Conservation (phyloP, 1,139 yeast species). For the Debaryomyces udenii region DNA sequence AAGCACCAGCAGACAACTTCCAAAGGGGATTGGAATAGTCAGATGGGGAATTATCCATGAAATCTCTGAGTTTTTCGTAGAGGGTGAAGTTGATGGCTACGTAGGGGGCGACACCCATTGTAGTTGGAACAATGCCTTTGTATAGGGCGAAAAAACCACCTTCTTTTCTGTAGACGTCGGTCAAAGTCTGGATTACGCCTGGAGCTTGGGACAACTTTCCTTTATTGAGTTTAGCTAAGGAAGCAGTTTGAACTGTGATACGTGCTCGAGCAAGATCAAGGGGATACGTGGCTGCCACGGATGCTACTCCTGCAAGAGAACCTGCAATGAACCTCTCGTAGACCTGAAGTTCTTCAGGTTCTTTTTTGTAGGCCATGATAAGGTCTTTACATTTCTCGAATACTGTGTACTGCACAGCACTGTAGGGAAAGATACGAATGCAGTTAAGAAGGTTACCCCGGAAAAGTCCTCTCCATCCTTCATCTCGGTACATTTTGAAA, state of each 20-base stretch:
- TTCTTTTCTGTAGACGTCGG: conserved; percentile 66
- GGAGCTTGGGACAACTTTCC: conserved; percentile 60
- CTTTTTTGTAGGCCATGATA: conserved; percentile 34
- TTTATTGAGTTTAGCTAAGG: conserved; percentile 53
- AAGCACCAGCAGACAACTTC: conserved; percentile 79
- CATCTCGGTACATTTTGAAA: conserved; percentile 78
- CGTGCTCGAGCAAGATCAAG: conserved; percentile 89
- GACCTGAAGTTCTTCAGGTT: conserved; percentile 42
- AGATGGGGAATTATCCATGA: conserved; percentile 38
- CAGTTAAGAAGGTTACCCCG: conserved; percentile 92
- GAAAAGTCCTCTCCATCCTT: conserved; percentile 86
- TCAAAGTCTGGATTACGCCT: conserved; percentile 63
- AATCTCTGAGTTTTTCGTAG: conserved; percentile 78
- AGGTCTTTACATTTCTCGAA: conserved; percentile 70
- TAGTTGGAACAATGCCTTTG: conserved; percentile 85
- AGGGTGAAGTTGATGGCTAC: conserved; percentile 92
- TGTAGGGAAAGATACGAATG: conserved; percentile 86
- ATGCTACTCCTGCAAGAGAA: conserved; percentile 76
- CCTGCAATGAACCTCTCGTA: conserved; percentile 73
- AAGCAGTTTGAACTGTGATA: conserved; percentile 86
- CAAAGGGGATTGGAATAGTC: conserved; percentile 51
- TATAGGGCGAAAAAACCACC: conserved; percentile 83
- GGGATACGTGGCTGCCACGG: conserved; percentile 88
- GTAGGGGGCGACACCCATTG: conserved; percentile 93
- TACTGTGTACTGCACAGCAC: conserved; percentile 91